Evolutionary conservation across 1,284 basidiomycete genomes (phyloP).

Genomic region (Irpex sp.): DNA sequence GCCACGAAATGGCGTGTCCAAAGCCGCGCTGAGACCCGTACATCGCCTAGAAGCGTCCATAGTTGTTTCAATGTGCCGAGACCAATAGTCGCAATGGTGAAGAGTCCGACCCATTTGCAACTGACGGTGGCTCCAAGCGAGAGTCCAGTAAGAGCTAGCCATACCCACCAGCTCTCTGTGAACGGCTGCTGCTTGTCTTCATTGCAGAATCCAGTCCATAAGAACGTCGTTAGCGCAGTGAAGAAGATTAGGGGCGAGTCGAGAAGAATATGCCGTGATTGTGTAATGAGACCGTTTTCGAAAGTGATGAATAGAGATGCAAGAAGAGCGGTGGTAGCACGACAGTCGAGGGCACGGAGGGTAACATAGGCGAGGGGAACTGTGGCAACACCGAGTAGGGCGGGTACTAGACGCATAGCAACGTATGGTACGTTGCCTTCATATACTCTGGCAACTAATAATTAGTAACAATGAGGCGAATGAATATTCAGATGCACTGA

Average conservation of each 20-base stretch:
- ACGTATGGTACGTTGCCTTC: conserved; percentile 84
- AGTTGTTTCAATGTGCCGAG: conserved; percentile 82
- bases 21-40: conserved; percentile 69
- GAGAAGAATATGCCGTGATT: conserved; percentile 94
- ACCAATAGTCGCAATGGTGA: conserved; percentile 96
- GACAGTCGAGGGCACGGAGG: conserved; percentile 85
- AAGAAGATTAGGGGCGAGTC: conserved; percentile 98
- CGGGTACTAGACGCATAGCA: conserved; percentile 92
- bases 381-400: conserved; percentile 83
- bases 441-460: conserved; percentile 54
- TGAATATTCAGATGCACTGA: conserved; percentile 33
- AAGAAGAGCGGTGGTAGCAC: conserved; percentile 85
- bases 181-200: conserved; percentile 84
- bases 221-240: conserved; percentile 83
- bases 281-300: conserved; percentile 94
- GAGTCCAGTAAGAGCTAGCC: conserved; percentile 85
- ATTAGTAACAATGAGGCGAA: conserved; percentile 6
- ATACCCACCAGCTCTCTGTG: conserved; percentile 86
- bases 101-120: conserved; percentile 98
- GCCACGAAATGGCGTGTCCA: conserved; percentile 87
- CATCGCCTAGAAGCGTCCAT: conserved; percentile 88
- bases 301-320: conserved; percentile 91
- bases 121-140: conserved; percentile 88
- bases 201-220: conserved; percentile 89
- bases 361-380: conserved; percentile 93